These are phyloP conservation scores for Ganoderma sinense DNA, from an alignment of 1,284 basidiomycete genomes.

Conservation along the genomic window DNA sequence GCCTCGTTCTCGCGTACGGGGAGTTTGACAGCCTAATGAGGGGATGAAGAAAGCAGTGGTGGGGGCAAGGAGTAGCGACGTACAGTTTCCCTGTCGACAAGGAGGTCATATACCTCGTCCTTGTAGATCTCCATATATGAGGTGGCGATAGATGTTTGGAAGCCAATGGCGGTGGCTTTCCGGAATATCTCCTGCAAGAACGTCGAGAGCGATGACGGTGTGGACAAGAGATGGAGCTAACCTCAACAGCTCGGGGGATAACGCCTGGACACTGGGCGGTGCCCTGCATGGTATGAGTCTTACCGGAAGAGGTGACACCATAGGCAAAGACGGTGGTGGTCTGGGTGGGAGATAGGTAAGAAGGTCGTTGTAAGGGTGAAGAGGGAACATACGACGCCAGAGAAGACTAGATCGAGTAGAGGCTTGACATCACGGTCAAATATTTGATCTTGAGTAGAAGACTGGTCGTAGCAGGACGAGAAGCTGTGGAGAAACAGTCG, in stretches of 20 bases:
- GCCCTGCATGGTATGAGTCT: slow-evolving; percentile 90
- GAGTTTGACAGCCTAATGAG: slow-evolving; percentile 73
- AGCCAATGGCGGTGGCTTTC: slow-evolving; percentile 23
- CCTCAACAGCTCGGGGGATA: slow-evolving; percentile 79
- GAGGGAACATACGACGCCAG: slow-evolving; percentile 64
- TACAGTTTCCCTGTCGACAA: slow-evolving; percentile 74
- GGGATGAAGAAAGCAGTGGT: neutral
- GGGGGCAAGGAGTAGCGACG: slow-evolving; percentile 30
- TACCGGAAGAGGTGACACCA: slow-evolving; percentile 84
- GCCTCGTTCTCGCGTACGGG: slow-evolving; percentile 77
- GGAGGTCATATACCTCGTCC: slow-evolving; percentile 85
- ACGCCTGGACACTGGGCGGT: slow-evolving; percentile 72
- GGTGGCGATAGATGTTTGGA: slow-evolving; percentile 56
- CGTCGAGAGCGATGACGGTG: neutral
- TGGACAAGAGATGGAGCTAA: slow-evolving; percentile 36
- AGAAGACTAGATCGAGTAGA: slow-evolving; percentile 72
- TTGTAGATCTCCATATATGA: slow-evolving; percentile 91
- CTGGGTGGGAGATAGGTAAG: slow-evolving; percentile 42
- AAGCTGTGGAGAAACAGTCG: slow-evolving; percentile 50
- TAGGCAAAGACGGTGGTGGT: slow-evolving; percentile 85
- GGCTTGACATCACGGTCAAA: slow-evolving; percentile 75
- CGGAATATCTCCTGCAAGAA: slow-evolving; percentile 38
- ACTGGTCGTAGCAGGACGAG: slow-evolving; percentile 72
- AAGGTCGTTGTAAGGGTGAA: neutral
- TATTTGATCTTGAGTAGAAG: slow-evolving; percentile 73